Base-by-base conservation (phyloP, 2,329 filamentous ascomycete genomes). In the Xylariaceae sp. region DNA sequence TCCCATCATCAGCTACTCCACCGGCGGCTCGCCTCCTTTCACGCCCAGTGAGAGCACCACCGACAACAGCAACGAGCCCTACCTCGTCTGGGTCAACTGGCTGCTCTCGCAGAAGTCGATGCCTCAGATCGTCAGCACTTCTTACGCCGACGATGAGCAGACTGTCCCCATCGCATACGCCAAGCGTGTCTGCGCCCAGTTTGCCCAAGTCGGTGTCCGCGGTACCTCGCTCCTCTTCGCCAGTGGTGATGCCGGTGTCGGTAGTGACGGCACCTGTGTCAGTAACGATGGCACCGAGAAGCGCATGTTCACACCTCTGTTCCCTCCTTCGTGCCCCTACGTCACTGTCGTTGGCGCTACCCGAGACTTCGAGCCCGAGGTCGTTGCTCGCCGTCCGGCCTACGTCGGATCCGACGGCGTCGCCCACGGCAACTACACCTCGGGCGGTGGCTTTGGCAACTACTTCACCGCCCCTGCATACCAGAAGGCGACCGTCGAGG, bases 121-220 rank as follows among this genome's bases (percentile, higher is more conserved):
- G 11, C 81, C 81, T 1, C 77, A 80, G 45, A 75, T 83, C 2
- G 70, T 84, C 11, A 77, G 76, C 42, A 74, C 81, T 17, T 81
- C 77, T 12, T 84, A 83, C 59, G 77, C 74, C 12, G 80, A 83
- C 56, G 75, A 82, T 54, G 80, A 83, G 65, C 70, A 78, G 43
- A 72, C 73, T 0, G 76, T 83, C 0, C 79, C 79, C 2, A 54
- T 53, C 6, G 65, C 69, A 1, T 83, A 82, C 52, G 80, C 80
- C 0, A 60, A 67, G 47, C 71, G 72, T 15, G 77, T 81, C 4
- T 83, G 80, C 62, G 66, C 72, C 41, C 62, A 77, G 52, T 75
- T 82, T 49, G 77, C 77, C 9, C 70, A 80, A 48, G 69, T 83
- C 4, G 68, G 78, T 2, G 73, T 70, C 7, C 73, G 80, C 5